A percentile compares a stretch with the other conserved stretches of the same genome.
phyloP scores from a whole-genome alignment of 208 protist species.

The Crithidia expoeki region DNA sequence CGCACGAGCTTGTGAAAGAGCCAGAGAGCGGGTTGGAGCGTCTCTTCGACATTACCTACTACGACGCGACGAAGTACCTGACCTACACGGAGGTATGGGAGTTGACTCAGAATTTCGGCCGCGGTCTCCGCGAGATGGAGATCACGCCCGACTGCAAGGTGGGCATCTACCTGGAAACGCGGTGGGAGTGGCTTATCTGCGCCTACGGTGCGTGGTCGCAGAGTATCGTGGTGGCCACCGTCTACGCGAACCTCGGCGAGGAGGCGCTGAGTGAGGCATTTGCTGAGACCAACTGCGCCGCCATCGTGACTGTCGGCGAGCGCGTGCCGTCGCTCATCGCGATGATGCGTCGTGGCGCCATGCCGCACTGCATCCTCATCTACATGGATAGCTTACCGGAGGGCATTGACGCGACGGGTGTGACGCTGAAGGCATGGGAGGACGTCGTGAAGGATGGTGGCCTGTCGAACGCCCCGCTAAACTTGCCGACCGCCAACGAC shows the following conservation, averaged over 20 bases:
- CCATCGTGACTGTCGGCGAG: slow-evolving; percentile 68
- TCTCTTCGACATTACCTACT: slow-evolving; percentile 52
- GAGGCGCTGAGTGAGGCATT: slow-evolving; percentile 67
- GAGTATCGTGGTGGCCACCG: slow-evolving; percentile 63
- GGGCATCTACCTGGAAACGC: slow-evolving; percentile 83
- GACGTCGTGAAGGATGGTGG: slow-evolving; percentile 34
- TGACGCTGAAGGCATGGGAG: slow-evolving; percentile 57
- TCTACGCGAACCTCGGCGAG: slow-evolving; percentile 89
- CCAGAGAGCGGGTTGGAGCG: slow-evolving; percentile 52
- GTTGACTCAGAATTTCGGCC: slow-evolving; percentile 51
- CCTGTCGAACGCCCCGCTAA: slow-evolving; percentile 15
- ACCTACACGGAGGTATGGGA: slow-evolving; percentile 50
- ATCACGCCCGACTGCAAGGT: slow-evolving; percentile 44
- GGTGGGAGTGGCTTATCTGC: slow-evolving; percentile 78
- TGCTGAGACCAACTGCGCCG: slow-evolving; percentile 56
- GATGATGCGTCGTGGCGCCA: slow-evolving; percentile 59
- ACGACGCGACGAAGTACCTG: slow-evolving; percentile 53
- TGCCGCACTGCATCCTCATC: slow-evolving; percentile 56
- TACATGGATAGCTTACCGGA: slow-evolving; percentile 56
- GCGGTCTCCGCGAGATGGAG: slow-evolving; percentile 58
- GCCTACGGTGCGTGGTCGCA: slow-evolving; percentile 79
- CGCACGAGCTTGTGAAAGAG: slow-evolving; percentile 48
- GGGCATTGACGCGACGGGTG: slow-evolving; percentile 38
- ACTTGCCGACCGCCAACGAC: slow-evolving; percentile 33
- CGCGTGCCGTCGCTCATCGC: slow-evolving; percentile 52